phyloP scores from a whole-genome alignment of 208 protist species.

The Porcisia deanei region DNA sequence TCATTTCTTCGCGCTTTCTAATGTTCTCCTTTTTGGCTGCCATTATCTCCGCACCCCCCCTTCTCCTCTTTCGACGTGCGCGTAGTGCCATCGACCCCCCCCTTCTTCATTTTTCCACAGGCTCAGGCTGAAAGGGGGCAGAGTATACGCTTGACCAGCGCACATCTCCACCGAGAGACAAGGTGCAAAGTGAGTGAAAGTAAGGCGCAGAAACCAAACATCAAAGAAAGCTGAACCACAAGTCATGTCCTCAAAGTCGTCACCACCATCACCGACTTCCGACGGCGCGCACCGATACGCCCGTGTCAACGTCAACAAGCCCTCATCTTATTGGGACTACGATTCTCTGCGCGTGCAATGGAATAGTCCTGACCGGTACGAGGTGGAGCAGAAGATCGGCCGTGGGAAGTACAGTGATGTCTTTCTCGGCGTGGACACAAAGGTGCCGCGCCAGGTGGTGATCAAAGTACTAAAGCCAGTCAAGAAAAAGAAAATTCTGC shows the following conservation, averaged over 20 bases:
- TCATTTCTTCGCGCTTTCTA: background rate
- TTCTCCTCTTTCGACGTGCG: background rate
- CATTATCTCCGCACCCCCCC: background rate
- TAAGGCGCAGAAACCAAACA: background rate
- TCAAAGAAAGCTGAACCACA: background rate
- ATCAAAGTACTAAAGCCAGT: conserved; percentile 99
- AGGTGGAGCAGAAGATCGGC: conserved; percentile 96
- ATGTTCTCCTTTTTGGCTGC: background rate
- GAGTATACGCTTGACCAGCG: background rate
- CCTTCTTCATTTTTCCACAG: background rate
- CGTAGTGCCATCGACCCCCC: background rate
- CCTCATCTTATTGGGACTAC: conserved; percentile 96
- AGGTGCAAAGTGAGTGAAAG: background rate
- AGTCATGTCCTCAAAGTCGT: conserved; percentile 33
- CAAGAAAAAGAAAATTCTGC: conserved; percentile 99
- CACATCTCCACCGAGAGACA: background rate
- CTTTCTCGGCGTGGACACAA: conserved; percentile 97
- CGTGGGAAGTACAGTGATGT: conserved; percentile 99
- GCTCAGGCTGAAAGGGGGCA: background rate
- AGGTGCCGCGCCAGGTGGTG: conserved; percentile 89
- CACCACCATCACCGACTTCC: conserved; percentile 30
- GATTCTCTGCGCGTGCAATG: conserved; percentile 92
- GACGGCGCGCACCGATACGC: conserved; percentile 76
- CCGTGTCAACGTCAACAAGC: conserved; percentile 82
- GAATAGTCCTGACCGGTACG: conserved; percentile 96